Evolutionary conservation across 345 rosid genomes (phyloP).

Genomic region (Salix brachista): DNA sequence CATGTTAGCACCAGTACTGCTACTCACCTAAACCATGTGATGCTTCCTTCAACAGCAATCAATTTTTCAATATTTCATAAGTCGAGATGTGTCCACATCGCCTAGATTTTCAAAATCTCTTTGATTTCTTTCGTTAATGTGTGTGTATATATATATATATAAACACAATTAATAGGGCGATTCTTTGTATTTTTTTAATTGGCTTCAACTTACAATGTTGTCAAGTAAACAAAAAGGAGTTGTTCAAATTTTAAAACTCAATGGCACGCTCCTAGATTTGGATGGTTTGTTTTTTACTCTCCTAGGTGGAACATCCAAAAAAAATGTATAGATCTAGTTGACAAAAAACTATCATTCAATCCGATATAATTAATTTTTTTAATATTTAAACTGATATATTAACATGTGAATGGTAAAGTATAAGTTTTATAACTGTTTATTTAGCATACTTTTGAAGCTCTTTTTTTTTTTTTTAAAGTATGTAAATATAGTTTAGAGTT

Average conservation of each 20-base stretch:
- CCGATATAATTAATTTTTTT: no score
- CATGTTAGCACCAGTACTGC: not conserved
- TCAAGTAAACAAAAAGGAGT: not conserved
- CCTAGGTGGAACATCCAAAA: no score
- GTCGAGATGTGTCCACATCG: not conserved
- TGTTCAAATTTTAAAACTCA: not conserved
- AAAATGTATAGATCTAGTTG: not conserved
- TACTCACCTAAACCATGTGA: not conserved
- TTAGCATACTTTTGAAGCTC: no score
- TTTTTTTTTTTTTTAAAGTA: no score
- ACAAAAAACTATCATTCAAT: not conserved
- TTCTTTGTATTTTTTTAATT: not conserved
- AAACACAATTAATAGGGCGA: not conserved
- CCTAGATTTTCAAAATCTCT: not conserved
- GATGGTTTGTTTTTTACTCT: not conserved
- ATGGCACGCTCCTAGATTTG: not conserved
- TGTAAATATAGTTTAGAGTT: no score
- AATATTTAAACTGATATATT: no score
- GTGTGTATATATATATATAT: no score
- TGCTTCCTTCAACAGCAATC: not conserved
- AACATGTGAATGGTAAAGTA: no score
- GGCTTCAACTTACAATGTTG: not conserved
- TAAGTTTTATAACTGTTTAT: no score
- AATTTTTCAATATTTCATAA: not conserved
- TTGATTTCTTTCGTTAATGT: not conserved